Base-by-base conservation (phyloP, 306 rosid genomes). In the Vachellia pachyceras region DNA sequence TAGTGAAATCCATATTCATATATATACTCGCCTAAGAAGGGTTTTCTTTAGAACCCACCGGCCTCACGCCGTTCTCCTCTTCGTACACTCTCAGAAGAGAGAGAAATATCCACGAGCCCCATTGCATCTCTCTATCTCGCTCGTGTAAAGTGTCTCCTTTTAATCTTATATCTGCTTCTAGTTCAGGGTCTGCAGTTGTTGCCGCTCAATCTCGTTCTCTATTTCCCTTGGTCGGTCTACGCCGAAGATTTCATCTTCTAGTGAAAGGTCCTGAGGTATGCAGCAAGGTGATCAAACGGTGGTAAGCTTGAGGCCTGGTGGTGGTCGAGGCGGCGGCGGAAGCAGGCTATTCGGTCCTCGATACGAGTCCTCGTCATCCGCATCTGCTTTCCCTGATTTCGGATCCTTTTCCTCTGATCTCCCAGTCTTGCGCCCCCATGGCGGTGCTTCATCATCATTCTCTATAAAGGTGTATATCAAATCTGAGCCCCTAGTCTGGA, bases 231-330 rank as follows among this genome's bases (percentile, higher is more conserved):
- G 18, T 41, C 35, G 20, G n/a, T 68, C 36, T 66, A 77, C 86
- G 83, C 77, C 86, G 81, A 85, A 67, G 82, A 77, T 78, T 75
- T 66, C 23, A 67, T 65, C 78, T 20, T 69, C 69, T 65, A 71
- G 84, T 65, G 77, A 66, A 87, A 47, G 84, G 84, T 88, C 36
- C 87, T 61, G 94, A 91, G 92, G 76, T 90, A 94, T 94, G 98
- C 98, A 94, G 93, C 92, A 90, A 82, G 89, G 79, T 91, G 94
- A 91, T 88, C 86, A 73, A 79, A 80, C 90, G 82, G 85, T 83
- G 29, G 84, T 89, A 44, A 89, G 97, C 87, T 94, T 94, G 93
- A 94, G 98, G 85, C 98, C 97, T 91, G 98, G 98, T 80, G 98
- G 98, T 81, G 97, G 98, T 85, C 93, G 98, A 77, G 92, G 97